Conservation (phyloP, 768 basidiomycete species). For the Inosperma sp. region DNA sequence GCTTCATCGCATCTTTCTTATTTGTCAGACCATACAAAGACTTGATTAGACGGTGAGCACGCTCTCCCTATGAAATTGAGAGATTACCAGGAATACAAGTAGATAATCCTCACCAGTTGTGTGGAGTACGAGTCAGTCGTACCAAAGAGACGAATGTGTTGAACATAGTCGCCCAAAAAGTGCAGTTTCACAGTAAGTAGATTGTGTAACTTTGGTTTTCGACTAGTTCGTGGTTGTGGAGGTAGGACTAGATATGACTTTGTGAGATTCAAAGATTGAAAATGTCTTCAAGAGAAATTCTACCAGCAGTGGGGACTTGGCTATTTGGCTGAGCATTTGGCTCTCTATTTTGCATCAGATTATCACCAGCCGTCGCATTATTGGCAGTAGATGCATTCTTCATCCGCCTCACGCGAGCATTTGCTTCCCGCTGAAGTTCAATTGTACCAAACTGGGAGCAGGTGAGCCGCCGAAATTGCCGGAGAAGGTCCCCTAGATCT, state of each 20-base stretch:
- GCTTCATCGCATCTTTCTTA: constrained; percentile 7
- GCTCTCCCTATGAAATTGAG: background rate
- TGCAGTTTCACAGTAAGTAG: background rate
- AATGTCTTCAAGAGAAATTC: too few relatives aligned
- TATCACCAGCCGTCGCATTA: too few relatives aligned
- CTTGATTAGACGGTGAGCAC: background rate
- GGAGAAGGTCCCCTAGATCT: constrained; percentile 24
- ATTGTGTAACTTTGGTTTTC: background rate
- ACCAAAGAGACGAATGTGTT: background rate
- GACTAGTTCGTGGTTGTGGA: background rate
- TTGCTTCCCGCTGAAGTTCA: constrained; percentile 1
- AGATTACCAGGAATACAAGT: background rate
- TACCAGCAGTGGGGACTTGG: background rate
- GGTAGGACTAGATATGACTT: background rate
- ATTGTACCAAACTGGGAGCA: constrained; percentile 2
- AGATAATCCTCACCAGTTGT: background rate
- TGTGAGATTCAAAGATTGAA: too few relatives aligned
- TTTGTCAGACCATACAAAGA: background rate
- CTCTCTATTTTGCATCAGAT: too few relatives aligned
- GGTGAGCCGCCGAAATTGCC: constrained; percentile 21
- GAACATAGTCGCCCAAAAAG: constrained; percentile 6
- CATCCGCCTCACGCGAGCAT: background rate
- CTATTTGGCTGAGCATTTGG: too few relatives aligned
- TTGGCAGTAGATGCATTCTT: background rate
- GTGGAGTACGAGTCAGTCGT: background rate